phyloP scores from a whole-genome alignment of 2,329 filamentous ascomycete genomes.

The Dryadomyces quercivorus region DNA sequence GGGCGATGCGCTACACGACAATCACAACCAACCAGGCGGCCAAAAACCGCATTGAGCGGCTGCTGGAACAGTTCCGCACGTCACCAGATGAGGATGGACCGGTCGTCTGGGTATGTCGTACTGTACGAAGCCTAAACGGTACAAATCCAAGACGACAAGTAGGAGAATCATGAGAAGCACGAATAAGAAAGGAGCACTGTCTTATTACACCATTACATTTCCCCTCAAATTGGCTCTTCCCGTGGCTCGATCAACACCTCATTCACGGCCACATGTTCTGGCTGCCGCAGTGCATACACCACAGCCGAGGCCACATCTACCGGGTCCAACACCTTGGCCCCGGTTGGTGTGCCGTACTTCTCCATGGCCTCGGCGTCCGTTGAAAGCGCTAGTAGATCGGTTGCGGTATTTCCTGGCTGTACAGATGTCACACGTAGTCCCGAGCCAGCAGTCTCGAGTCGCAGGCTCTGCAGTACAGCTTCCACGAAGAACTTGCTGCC shows the following conservation, averaged over 20 bases:
- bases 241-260: conserved; percentile 69
- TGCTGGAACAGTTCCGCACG: conserved; percentile 9
- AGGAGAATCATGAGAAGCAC: background rate
- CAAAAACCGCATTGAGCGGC: conserved; percentile 42
- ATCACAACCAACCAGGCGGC: conserved; percentile 60
- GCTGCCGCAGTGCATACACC: conserved; percentile 62
- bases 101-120: conserved; percentile 8
- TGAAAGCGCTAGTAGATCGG: conserved; percentile 61
- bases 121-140: conserved; percentile 10
- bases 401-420: conserved; percentile 67
- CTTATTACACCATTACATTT: background rate
- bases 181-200: no score
- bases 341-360: conserved; percentile 65
- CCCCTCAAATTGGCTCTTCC: conserved; percentile 55
- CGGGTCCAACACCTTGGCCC: conserved; percentile 61
- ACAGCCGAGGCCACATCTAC: conserved; percentile 63
- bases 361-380: conserved; percentile 66
- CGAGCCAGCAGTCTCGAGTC: conserved; percentile 62
- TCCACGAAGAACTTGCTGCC: conserved; percentile 80
- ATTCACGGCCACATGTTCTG: conserved; percentile 65
- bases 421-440: conserved; percentile 63
- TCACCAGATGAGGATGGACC: conserved; percentile 7
- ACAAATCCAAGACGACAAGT: background rate
- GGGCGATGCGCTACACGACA: conserved; percentile 50
- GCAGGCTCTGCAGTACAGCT: conserved; percentile 61